A percentile compares a stretch with the other conserved stretches of the same genome.
Evolutionary conservation across 164 flowering plant genomes (phyloP).

Genomic region (Berberis thunbergii): DNA sequence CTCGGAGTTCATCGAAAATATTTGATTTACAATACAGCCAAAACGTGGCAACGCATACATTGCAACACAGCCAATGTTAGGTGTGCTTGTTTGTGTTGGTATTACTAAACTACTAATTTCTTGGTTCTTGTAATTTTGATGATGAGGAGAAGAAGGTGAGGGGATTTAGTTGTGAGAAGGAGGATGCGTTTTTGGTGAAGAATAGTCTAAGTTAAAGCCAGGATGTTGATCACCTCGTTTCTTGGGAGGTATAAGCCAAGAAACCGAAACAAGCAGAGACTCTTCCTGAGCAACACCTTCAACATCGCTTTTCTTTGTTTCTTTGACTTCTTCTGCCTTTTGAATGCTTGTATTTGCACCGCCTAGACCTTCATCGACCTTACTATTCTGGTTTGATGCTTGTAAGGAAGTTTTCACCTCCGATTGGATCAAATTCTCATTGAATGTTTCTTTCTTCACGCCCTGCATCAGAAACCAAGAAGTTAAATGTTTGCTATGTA

Average conservation of each 20-base stretch:
- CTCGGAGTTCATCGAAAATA: not conserved
- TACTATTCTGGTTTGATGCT: not conserved
- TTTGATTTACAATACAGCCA: slow-evolving; percentile 1
- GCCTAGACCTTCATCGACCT: slow-evolving; percentile 5
- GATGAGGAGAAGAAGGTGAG: not conserved
- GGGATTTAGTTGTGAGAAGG: slow-evolving; percentile 53
- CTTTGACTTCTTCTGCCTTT: slow-evolving; percentile 4
- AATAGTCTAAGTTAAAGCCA: slow-evolving; percentile 38
- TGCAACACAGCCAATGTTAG: not conserved
- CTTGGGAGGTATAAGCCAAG: slow-evolving; percentile 17
- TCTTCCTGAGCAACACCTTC: slow-evolving; percentile 17
- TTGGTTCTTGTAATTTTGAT: not conserved
- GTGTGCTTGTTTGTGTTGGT: not conserved
- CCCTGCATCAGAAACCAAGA: slow-evolving; percentile 11
- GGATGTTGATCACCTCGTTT: slow-evolving; percentile 15
- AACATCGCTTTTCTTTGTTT: slow-evolving; percentile 2
- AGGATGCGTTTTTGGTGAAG: slow-evolving; percentile 65
- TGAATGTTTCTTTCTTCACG: slow-evolving; percentile 2
- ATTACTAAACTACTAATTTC: not conserved
- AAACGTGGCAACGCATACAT: slow-evolving; percentile 7
- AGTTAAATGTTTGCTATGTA: not conserved
- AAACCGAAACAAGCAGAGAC: slow-evolving; percentile 17
- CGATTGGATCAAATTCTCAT: not conserved
- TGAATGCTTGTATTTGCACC: slow-evolving; percentile 9
- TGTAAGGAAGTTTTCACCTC: not conserved